These are phyloP conservation scores for Aegilops sharonensis DNA, from an alignment of 176 grass and related monocot species.

Conservation along the genomic window DNA sequence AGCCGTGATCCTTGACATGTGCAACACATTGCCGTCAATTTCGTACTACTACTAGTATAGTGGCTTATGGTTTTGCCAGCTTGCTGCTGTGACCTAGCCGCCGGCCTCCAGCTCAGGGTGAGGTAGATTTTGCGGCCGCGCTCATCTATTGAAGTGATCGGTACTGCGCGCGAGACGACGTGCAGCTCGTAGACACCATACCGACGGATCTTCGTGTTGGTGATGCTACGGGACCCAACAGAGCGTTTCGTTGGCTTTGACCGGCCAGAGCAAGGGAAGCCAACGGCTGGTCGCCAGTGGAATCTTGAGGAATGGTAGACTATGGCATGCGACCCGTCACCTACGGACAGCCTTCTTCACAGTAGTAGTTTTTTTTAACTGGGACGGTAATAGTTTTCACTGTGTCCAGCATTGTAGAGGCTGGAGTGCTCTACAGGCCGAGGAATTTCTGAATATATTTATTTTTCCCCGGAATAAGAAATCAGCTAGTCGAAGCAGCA, in stretches of 20 bases:
- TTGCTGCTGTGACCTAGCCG: background rate
- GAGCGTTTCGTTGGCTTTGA: background rate
- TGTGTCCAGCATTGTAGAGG: background rate
- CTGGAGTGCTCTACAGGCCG: no score
- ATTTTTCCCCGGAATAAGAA: background rate
- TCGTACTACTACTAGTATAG: no score
- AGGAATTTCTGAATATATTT: no score
- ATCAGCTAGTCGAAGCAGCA: background rate
- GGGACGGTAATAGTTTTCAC: background rate
- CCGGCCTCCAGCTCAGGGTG: background rate
- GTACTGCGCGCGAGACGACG: background rate
- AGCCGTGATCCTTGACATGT: slow-evolving; percentile 26
- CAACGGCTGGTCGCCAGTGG: background rate
- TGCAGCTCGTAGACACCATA: background rate
- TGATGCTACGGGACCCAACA: no score
- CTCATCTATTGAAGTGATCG: background rate
- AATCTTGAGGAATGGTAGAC: background rate
- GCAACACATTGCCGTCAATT: slow-evolving; percentile 27
- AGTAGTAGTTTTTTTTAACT: no score
- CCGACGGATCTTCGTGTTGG: no score
- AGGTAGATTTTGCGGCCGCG: no score
- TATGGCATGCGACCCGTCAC: background rate
- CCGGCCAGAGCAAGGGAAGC: background rate
- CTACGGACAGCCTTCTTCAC: background rate
- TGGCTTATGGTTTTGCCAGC: background rate